A percentile compares a stretch with the other conserved stretches of the same genome.
These are phyloP conservation scores for Raphidocelis subcapitata DNA, from an alignment of 139 green algal species.

Conservation along the genomic window DNA sequence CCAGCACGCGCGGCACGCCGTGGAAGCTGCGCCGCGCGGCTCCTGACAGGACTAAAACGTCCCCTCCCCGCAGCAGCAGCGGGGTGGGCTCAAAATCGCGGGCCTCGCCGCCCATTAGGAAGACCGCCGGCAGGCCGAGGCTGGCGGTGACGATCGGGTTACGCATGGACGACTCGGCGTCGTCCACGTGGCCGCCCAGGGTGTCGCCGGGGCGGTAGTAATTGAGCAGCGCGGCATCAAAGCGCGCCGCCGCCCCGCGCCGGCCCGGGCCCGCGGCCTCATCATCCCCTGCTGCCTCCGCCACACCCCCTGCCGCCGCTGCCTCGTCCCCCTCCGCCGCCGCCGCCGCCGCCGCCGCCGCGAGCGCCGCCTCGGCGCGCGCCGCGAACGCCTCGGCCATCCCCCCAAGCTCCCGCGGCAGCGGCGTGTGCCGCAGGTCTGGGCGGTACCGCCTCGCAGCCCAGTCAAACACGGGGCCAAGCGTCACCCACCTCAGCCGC, in stretches of 20 bases:
- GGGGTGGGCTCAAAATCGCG: conserved; percentile 59
- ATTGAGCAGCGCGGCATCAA: conserved; percentile 89
- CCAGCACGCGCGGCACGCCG: conserved; percentile 34
- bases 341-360: neutral
- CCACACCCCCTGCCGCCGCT: neutral
- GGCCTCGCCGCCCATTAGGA: conserved; percentile 77
- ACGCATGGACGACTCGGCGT: conserved; percentile 76
- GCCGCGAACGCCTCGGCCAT: conserved; percentile 20
- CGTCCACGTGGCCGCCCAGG: conserved; percentile 83
- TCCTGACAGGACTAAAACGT: conserved; percentile 78
- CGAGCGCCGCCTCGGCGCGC: neutral
- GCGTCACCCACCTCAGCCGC: conserved; percentile 79
- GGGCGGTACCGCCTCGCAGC: conserved; percentile 59
- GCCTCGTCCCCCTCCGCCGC: neutral
- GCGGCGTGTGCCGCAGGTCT: conserved; percentile 26
- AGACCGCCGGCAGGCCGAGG: conserved; percentile 82
- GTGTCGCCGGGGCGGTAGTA: conserved; percentile 83
- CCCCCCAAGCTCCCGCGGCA: conserved; percentile 29
- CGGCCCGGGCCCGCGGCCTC: neutral
- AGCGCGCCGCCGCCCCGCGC: conserved; percentile 35
- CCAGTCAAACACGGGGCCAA: conserved; percentile 87
- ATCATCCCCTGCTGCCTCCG: neutral
- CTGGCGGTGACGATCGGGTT: conserved; percentile 86
- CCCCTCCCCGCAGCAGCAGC: conserved; percentile 78
- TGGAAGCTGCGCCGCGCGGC: conserved; percentile 73